These are phyloP conservation scores for Fomitopsis serialis DNA, from an alignment of 768 basidiomycete genomes.

Conservation along the genomic window DNA sequence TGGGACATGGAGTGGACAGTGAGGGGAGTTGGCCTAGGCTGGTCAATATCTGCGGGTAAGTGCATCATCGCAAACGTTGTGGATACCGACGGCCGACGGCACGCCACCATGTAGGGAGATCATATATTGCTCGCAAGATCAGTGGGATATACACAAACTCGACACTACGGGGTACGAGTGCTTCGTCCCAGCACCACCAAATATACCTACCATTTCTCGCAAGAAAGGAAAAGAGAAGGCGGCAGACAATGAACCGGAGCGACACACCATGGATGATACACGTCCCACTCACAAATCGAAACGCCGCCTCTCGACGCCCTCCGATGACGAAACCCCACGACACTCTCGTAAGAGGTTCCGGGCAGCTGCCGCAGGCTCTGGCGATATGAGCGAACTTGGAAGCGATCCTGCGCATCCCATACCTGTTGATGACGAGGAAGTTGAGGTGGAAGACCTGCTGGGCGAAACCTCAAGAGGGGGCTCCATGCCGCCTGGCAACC, in stretches of 20 bases:
- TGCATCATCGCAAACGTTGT: background rate
- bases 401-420: background rate
- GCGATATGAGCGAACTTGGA: slow-evolving; percentile 9
- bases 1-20: slow-evolving; percentile 49
- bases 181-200: slow-evolving; percentile 33
- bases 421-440: slow-evolving; percentile 10
- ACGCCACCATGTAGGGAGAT: slow-evolving; percentile 32
- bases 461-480: background rate
- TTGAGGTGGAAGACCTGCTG: slow-evolving; percentile 17
- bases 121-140: slow-evolving; percentile 58
- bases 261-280: slow-evolving; percentile 3
- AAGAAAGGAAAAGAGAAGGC: slow-evolving; percentile 2
- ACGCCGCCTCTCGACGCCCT: background rate
- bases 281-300: background rate
- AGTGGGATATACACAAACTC: slow-evolving; percentile 85
- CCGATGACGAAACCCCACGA: background rate
- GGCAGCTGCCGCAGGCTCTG: slow-evolving; percentile 4
- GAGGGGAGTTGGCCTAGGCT: slow-evolving; percentile 71
- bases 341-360: slow-evolving; percentile 10
- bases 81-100: background rate
- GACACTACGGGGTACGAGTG: slow-evolving; percentile 67
- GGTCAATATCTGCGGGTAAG: slow-evolving; percentile 68
- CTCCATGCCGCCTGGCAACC: background rate
- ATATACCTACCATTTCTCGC: slow-evolving; percentile 13
- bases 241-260: background rate